Percentiles rank a stretch among this genome's conserved stretches.
Conservation (phyloP, 202 grass and related monocot species). For the Panicum hallii region DNA sequence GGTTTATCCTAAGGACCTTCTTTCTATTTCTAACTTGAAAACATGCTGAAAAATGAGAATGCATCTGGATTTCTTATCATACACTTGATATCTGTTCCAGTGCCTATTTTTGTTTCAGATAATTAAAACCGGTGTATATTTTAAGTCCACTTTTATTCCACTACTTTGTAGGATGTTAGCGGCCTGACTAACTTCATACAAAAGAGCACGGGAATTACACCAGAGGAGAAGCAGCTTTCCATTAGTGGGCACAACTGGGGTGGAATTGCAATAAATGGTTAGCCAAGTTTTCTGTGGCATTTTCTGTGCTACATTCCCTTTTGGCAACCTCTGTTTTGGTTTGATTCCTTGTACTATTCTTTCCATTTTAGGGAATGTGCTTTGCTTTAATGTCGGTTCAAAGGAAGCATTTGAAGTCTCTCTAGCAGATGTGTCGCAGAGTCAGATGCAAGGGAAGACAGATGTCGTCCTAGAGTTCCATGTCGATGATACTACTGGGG, state of each 20-base stretch:
- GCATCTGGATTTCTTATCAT: slow-evolving; percentile 9
- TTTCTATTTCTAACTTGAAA: slow-evolving; percentile 7
- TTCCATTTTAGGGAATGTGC: slow-evolving; percentile 72
- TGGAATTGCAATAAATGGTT: slow-evolving; percentile 82
- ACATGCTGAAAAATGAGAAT: slow-evolving; percentile 28
- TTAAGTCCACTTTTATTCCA: slow-evolving; percentile 19
- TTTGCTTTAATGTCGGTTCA: slow-evolving; percentile 84
- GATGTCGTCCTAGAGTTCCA: slow-evolving; percentile 95
- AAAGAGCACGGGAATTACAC: slow-evolving; percentile 68
- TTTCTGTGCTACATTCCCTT: slow-evolving; percentile 6
- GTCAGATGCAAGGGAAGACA: slow-evolving; percentile 94
- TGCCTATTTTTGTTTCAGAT: slow-evolving; percentile 6
- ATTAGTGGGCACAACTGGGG: slow-evolving; percentile 91
- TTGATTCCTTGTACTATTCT: slow-evolving; percentile 20
- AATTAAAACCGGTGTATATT: slow-evolving; percentile 8
- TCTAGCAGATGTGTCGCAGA: slow-evolving; percentile 88
- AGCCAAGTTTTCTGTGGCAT: slow-evolving; percentile 31
- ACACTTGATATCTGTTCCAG: slow-evolving; percentile 6
- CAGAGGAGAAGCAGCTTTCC: slow-evolving; percentile 94
- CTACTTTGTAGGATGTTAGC: slow-evolving; percentile 77
- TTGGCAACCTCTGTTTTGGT: slow-evolving; percentile 38
- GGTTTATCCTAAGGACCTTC: neutral
- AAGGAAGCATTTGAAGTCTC: slow-evolving; percentile 97
- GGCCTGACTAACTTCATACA: slow-evolving; percentile 77
- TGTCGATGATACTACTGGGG: slow-evolving; percentile 96